Conservation (phyloP, 108 stramenopile species). For the Skeletonema potamos region DNA sequence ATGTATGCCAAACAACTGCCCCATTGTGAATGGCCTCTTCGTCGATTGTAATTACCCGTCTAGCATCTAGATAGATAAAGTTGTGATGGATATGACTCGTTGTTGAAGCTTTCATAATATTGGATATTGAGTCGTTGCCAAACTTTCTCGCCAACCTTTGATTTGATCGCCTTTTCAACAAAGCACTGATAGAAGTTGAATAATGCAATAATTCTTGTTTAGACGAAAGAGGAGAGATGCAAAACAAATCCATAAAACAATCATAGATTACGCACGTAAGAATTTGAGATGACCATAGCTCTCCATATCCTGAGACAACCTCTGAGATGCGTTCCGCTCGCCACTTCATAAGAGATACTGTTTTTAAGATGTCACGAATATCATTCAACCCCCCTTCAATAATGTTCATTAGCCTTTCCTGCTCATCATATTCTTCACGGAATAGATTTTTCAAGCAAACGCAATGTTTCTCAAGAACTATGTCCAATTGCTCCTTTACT, state of each 20-base stretch:
- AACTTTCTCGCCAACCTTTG: slow-evolving; percentile 9
- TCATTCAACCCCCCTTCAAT: slow-evolving; percentile 65
- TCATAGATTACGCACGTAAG: slow-evolving; percentile 13
- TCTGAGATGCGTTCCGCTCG: slow-evolving; percentile 60
- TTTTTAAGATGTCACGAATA: slow-evolving; percentile 79
- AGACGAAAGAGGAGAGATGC: too few species aligned
- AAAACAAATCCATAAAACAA: too few species aligned
- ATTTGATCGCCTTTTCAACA: slow-evolving; percentile 42
- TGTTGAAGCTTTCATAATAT: neutral
- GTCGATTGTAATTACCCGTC: slow-evolving; percentile 77
- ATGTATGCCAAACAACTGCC: slow-evolving; percentile 65
- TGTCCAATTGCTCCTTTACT: slow-evolving; percentile 39
- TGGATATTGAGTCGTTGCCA: neutral
- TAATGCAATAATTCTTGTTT: too few species aligned
- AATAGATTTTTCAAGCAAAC: slow-evolving; percentile 43
- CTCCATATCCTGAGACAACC: slow-evolving; percentile 84
- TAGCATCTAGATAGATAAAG: slow-evolving; percentile 79
- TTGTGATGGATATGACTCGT: slow-evolving; percentile 16
- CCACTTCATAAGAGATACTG: slow-evolving; percentile 84
- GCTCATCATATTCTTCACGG: slow-evolving; percentile 15
- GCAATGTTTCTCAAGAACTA: slow-evolving; percentile 53
- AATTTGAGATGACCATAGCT: slow-evolving; percentile 86
- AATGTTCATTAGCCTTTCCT: slow-evolving; percentile 36
- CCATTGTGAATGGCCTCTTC: slow-evolving; percentile 73
- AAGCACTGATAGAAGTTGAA: neutral